A percentile compares a stretch with the other conserved stretches of the same genome.
Evolutionary conservation across 2,329 filamentous ascomycete genomes (phyloP).

Genomic region (Talaromyces sp.): DNA sequence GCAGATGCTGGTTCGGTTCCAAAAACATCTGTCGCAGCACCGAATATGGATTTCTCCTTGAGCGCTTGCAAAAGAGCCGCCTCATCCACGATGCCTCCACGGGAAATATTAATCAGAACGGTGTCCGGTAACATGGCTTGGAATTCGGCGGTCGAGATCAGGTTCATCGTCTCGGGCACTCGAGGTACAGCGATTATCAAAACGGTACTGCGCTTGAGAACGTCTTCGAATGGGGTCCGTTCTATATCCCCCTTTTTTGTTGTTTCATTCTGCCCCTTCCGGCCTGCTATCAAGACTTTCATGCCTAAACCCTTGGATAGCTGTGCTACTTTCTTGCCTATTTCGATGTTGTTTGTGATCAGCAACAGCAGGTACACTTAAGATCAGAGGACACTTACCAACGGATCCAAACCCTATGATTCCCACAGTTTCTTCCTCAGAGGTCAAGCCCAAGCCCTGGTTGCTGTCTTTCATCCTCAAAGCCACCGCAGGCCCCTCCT

Average conservation of each 20-base stretch:
- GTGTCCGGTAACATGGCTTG: conserved; percentile 41
- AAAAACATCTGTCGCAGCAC: conserved; percentile 51
- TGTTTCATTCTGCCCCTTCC: conserved; percentile 29
- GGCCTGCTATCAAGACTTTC: conserved; percentile 46
- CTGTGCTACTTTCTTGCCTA: conserved; percentile 39
- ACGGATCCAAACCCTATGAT: conserved; percentile 49
- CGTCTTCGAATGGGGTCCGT: conserved; percentile 24
- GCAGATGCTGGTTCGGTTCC: conserved; percentile 43
- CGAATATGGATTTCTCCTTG: conserved; percentile 41
- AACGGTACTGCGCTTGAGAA: conserved; percentile 26
- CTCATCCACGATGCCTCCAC: conserved; percentile 51
- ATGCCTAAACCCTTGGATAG: conserved; percentile 46
- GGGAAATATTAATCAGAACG: conserved; percentile 46
- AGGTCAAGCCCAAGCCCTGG: conserved; percentile 39
- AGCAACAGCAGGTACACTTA: not conserved
- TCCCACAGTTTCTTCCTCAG: conserved; percentile 46
- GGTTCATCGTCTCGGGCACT: conserved; percentile 26
- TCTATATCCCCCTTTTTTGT: conserved; percentile 11
- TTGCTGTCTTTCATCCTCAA: conserved; percentile 18
- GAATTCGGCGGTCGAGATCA: conserved; percentile 38
- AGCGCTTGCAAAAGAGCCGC: conserved; percentile 43
- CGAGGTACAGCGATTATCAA: conserved; percentile 29
- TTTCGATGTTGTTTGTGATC: not conserved
- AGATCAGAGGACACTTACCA: conserved; percentile 24
- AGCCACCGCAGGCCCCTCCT: conserved; percentile 32